These are phyloP conservation scores for Amanita molliuscula DNA, from an alignment of 768 basidiomycete species.

Conservation along the genomic window DNA sequence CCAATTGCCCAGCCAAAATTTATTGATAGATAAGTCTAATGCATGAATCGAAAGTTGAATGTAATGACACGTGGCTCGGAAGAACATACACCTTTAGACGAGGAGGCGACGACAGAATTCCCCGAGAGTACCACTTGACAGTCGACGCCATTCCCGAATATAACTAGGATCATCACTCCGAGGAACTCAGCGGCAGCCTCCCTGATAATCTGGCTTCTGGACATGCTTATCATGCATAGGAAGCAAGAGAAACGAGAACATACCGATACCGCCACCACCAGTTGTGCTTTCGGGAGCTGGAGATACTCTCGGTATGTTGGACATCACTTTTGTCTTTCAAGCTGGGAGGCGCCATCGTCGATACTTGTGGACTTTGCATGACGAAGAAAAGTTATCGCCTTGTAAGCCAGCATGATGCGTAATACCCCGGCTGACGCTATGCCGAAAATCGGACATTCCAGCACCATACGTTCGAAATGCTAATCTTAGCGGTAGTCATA, in stretches of 20 bases:
- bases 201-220: constrained; percentile 17
- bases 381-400: not conserved
- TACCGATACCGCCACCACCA: constrained; percentile 22
- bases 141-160: constrained; percentile 39
- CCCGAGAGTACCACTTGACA: constrained; percentile 40
- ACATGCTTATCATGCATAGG: not conserved
- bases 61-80: not conserved
- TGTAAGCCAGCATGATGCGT: not conserved
- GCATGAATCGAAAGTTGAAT: not conserved
- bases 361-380: not conserved
- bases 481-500: not conserved
- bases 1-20: constrained; percentile 35
- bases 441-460: not conserved
- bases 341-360: not conserved
- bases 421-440: not conserved
- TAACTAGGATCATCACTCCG: constrained; percentile 41
- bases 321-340: not conserved
- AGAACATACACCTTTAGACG: constrained; percentile 35
- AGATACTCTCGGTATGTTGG: not conserved
- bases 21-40: constrained; percentile 30
- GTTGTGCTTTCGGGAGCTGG: constrained; percentile 1
- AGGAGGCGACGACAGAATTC: constrained; percentile 26
- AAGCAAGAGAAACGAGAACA: not conserved
- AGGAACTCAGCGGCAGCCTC: constrained; percentile 43
- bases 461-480: not conserved